Percentiles rank a stretch among this genome's conserved stretches.
Conservation (phyloP, 768 basidiomycete genomes). For the Tylopilus sp. region DNA sequence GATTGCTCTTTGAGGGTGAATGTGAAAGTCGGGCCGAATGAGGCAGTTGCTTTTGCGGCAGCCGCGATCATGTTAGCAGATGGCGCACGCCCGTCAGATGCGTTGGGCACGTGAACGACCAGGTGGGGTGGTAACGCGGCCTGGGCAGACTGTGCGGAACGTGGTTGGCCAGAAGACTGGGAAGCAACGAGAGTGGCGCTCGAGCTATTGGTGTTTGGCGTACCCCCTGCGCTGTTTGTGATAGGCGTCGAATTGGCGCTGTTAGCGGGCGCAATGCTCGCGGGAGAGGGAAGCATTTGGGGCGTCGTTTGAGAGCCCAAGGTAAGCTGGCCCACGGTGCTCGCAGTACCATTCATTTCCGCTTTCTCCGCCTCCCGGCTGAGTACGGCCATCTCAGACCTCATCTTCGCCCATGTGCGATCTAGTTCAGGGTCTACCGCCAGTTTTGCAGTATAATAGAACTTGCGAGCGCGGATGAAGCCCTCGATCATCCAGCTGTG, state of each 20-base stretch:
- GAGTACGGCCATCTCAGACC: conserved; percentile 29
- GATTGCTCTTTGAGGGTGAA: conserved; percentile 29
- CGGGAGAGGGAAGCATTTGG: conserved; percentile 78
- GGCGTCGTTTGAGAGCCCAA: conserved; percentile 44
- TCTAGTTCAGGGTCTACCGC: conserved; percentile 34
- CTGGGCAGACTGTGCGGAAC: conserved; percentile 26
- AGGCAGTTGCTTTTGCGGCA: conserved; percentile 29
- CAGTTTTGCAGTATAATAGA: conserved; percentile 37
- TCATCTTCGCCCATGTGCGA: conserved; percentile 34
- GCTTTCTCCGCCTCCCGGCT: conserved; percentile 35
- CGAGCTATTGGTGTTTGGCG: conserved; percentile 42
- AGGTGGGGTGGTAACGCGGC: conserved; percentile 42
- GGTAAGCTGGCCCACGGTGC: conserved; percentile 25
- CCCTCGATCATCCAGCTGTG: conserved; percentile 76
- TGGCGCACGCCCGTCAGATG: conserved; percentile 29
- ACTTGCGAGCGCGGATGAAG: conserved; percentile 59
- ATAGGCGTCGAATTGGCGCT: conserved; percentile 80
- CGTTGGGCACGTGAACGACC: conserved; percentile 26
- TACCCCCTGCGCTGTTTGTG: conserved; percentile 49
- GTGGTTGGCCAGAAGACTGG: conserved; percentile 26
- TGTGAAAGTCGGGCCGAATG: conserved; percentile 27
- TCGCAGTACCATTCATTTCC: conserved; percentile 31
- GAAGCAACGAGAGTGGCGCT: conserved; percentile 22
- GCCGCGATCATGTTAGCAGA: conserved; percentile 28
- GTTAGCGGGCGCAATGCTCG: conserved; percentile 59